Conservation (phyloP, 2,329 filamentous ascomycete species). For the Fusarium buxicola region DNA sequence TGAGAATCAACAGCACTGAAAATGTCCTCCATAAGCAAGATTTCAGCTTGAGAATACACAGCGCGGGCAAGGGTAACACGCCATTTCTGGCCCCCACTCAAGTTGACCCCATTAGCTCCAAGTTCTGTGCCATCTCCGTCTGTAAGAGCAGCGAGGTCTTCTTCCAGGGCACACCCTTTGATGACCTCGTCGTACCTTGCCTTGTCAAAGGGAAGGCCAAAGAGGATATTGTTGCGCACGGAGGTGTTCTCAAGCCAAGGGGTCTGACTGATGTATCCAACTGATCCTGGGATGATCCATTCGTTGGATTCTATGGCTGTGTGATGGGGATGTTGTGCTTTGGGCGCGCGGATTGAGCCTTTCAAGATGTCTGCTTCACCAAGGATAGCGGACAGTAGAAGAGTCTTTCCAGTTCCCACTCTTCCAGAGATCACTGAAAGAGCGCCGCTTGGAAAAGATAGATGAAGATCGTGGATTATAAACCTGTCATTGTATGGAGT, state of each 20-base stretch:
- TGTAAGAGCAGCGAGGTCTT: slow-evolving; percentile 78
- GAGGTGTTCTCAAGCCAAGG: slow-evolving; percentile 87
- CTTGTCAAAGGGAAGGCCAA: slow-evolving; percentile 75
- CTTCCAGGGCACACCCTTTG: slow-evolving; percentile 75
- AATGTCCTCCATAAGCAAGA: slow-evolving; percentile 83
- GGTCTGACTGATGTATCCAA: slow-evolving; percentile 81
- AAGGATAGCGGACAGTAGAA: slow-evolving; percentile 77
- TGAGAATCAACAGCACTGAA: slow-evolving; percentile 85
- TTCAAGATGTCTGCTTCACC: slow-evolving; percentile 77
- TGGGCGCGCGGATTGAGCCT: slow-evolving; percentile 68
- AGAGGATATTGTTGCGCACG: slow-evolving; percentile 80
- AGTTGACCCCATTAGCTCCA: slow-evolving; percentile 83
- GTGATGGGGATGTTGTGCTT: slow-evolving; percentile 60
- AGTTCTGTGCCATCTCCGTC: slow-evolving; percentile 84
- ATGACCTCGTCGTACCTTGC: slow-evolving; percentile 76
- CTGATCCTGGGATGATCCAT: slow-evolving; percentile 75
- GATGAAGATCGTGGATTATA: slow-evolving; percentile 69
- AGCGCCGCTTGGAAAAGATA: slow-evolving; percentile 75
- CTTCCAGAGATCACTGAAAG: slow-evolving; percentile 80
- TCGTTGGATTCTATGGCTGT: slow-evolving; percentile 69
- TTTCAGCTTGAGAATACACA: slow-evolving; percentile 79
- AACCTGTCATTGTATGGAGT: slow-evolving; percentile 70
- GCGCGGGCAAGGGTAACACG: slow-evolving; percentile 82
- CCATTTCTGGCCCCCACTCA: slow-evolving; percentile 87
- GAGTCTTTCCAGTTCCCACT: slow-evolving; percentile 80